Conservation (phyloP, 768 basidiomycete genomes). For the Pseudohyphozyma bogoriensis region DNA sequence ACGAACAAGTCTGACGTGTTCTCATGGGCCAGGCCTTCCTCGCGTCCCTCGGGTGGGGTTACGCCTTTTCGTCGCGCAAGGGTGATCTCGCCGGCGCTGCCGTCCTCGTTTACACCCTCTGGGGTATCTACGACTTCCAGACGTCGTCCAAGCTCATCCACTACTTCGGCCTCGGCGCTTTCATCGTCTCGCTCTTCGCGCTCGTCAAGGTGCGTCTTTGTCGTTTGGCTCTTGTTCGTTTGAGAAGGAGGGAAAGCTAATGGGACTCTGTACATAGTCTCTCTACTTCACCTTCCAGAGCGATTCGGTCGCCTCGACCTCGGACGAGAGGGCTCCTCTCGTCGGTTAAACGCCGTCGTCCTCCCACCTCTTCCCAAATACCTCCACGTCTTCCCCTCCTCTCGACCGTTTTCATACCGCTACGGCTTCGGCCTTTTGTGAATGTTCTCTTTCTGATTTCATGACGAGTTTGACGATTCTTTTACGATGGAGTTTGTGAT, state of each 20-base stretch:
- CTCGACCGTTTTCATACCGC: too few species aligned
- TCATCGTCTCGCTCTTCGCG: slow-evolving; percentile 73
- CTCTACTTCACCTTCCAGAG: slow-evolving; percentile 20
- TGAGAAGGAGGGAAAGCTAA: slow-evolving; percentile 36
- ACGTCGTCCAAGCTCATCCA: slow-evolving; percentile 62
- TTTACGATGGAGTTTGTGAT: too few species aligned
- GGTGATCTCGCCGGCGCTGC: slow-evolving; percentile 88
- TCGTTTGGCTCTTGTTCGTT: slow-evolving; percentile 29
- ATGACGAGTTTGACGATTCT: too few species aligned
- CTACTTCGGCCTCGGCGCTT: slow-evolving; percentile 76
- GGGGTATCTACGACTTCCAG: slow-evolving; percentile 3
- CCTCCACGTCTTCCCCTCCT: too few species aligned
- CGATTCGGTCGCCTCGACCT: too few species aligned
- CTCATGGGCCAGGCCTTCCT: too few species aligned
- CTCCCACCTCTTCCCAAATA: too few species aligned
- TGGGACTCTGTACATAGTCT: slow-evolving; percentile 36
- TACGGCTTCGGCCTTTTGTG: too few species aligned
- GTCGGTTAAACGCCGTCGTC: too few species aligned
- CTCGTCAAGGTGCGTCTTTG: slow-evolving; percentile 59
- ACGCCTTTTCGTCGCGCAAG: slow-evolving; percentile 79
- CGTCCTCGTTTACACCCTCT: slow-evolving; percentile 43
- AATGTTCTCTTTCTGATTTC: too few species aligned
- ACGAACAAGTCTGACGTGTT: too few species aligned
- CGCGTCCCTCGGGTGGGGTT: slow-evolving; percentile 46
- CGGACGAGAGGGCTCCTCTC: too few species aligned